A percentile compares a stretch with the other conserved stretches of the same genome.
phyloP scores from a whole-genome alignment of 2,329 filamentous ascomycete species.

The Gliomastix tumulicola region DNA sequence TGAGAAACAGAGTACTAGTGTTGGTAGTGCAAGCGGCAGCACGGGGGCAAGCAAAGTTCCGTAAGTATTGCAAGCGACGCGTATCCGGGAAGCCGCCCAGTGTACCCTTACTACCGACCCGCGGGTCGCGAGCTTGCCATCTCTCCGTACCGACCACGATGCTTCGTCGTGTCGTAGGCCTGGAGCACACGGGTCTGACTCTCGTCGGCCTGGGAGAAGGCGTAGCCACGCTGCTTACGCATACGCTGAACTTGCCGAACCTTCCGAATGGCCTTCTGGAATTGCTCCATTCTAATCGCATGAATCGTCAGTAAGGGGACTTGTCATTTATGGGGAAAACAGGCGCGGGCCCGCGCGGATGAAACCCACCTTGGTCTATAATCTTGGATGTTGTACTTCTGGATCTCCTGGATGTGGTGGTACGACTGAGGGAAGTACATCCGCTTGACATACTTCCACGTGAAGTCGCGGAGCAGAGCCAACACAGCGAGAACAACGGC shows the following conservation, averaged over 20 bases:
- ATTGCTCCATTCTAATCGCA: conserved; percentile 82
- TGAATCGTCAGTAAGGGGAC: background rate
- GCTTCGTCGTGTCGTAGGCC: conserved; percentile 93
- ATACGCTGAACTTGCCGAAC: conserved; percentile 97
- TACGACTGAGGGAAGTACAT: conserved; percentile 97
- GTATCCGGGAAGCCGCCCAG: too few species aligned
- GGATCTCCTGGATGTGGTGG: conserved; percentile 98
- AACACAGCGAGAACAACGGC: conserved; percentile 70
- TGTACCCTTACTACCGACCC: too few species aligned
- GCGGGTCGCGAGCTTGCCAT: conserved; percentile 55
- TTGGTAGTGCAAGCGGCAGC: too few species aligned
- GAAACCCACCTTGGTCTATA: conserved; percentile 77
- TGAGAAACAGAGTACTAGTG: too few species aligned
- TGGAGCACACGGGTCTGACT: conserved; percentile 91
- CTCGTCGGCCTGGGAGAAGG: conserved; percentile 96
- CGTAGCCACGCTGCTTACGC: conserved; percentile 98
- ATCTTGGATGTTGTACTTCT: conserved; percentile 99
- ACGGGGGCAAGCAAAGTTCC: too few species aligned
- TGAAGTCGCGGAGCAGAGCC: conserved; percentile 81
- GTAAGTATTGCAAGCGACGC: too few species aligned
- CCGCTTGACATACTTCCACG: conserved; percentile 95
- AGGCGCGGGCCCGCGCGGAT: too few species aligned
- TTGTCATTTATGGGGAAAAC: background rate
- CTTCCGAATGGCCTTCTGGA: conserved; percentile 98
- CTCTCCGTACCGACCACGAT: conserved; percentile 88